Evolutionary conservation across 2,329 filamentous ascomycete genomes (phyloP).

Genomic region (Colletotrichum magnum): DNA sequence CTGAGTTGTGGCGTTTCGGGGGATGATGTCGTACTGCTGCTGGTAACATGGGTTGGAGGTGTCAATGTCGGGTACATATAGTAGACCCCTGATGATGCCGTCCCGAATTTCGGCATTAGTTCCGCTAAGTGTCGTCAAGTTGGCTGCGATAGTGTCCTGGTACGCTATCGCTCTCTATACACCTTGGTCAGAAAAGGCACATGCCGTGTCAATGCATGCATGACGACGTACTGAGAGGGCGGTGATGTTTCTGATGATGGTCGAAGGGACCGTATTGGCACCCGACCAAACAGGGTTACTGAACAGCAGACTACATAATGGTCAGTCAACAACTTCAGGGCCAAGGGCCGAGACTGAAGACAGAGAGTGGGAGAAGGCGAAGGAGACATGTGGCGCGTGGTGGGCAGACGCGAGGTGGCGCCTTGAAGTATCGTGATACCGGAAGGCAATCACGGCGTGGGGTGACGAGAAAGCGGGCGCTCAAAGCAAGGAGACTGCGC

Average conservation of each 20-base stretch:
- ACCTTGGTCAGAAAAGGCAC: slow-evolving; percentile 41
- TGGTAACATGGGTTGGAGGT: slow-evolving; percentile 73
- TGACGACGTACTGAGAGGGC: slow-evolving; percentile 64
- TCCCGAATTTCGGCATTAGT: slow-evolving; percentile 73
- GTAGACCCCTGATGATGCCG: slow-evolving; percentile 79
- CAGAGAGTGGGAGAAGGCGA: slow-evolving; percentile 23
- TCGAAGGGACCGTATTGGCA: slow-evolving; percentile 64
- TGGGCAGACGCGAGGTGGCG: slow-evolving; percentile 24
- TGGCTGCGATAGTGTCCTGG: slow-evolving; percentile 64
- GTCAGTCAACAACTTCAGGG: not conserved
- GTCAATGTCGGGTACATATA: slow-evolving; percentile 85
- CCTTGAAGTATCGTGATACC: slow-evolving; percentile 16
- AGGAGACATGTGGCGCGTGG: not conserved
- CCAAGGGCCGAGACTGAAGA: slow-evolving; percentile 13
- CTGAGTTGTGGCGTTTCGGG: slow-evolving; percentile 80
- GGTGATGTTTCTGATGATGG: slow-evolving; percentile 70
- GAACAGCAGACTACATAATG: slow-evolving; percentile 65
- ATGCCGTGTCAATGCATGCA: slow-evolving; percentile 1
- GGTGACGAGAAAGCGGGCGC: not conserved
- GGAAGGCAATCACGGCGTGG: not conserved
- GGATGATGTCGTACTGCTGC: slow-evolving; percentile 75
- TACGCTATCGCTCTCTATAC: slow-evolving; percentile 61
- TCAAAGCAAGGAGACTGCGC: not conserved
- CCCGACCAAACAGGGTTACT: slow-evolving; percentile 71
- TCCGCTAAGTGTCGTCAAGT: slow-evolving; percentile 83